Evolutionary conservation across 2,329 filamentous ascomycete genomes (phyloP).

Genomic region (Colletotrichum siamense): DNA sequence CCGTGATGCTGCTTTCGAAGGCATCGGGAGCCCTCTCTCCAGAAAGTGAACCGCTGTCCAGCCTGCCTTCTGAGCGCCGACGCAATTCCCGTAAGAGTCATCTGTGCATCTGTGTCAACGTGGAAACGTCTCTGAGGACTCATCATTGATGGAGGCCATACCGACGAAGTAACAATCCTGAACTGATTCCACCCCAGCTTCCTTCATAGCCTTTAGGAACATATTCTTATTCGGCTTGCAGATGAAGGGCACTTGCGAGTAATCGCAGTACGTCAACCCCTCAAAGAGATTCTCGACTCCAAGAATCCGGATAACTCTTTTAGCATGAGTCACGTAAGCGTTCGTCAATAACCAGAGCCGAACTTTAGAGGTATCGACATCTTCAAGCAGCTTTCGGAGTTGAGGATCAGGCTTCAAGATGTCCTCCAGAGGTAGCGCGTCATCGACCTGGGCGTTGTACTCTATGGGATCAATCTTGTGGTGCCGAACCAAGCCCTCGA

Average conservation of each 20-base stretch:
- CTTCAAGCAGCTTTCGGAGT: conserved; percentile 76
- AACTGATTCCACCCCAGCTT: conserved; percentile 72
- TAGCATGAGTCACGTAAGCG: conserved; percentile 88
- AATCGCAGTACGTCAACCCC: conserved; percentile 94
- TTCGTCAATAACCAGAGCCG: conserved; percentile 95
- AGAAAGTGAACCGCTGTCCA: conserved; percentile 89
- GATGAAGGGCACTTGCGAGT: conserved; percentile 72
- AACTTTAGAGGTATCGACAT: conserved; percentile 83
- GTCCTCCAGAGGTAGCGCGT: conserved; percentile 56
- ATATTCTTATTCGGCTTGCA: conserved; percentile 88
- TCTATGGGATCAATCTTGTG: conserved; percentile 95
- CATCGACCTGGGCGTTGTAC: conserved; percentile 94
- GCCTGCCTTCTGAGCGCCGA: conserved; percentile 72
- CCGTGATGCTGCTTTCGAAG: background rate
- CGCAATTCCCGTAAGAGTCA: conserved; percentile 85
- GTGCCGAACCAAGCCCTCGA: conserved; percentile 90
- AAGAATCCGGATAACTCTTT: conserved; percentile 80
- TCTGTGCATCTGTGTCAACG: conserved; percentile 65
- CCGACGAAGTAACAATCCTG: background rate
- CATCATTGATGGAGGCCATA: background rate
- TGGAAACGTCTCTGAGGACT: background rate
- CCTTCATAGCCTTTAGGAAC: conserved; percentile 86
- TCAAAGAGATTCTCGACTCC: conserved; percentile 90
- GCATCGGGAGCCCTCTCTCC: conserved; percentile 67
- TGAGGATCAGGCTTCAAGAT: conserved; percentile 39